Evolutionary conservation across 495 filamentous ascomycete genomes (phyloP).

Genomic region (Neurospora sublineolata): DNA sequence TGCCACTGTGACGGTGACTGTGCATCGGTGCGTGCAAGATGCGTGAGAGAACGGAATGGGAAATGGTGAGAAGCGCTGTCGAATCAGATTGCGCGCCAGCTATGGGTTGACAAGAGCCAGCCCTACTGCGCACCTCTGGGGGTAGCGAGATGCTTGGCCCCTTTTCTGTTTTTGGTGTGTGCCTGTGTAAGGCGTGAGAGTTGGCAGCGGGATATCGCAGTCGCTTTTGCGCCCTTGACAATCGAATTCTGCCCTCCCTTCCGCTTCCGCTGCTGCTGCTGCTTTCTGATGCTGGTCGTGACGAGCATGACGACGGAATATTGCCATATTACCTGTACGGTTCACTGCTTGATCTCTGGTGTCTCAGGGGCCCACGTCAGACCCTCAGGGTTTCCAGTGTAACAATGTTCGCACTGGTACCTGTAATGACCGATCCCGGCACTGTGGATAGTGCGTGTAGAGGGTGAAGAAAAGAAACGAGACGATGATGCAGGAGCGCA

Average conservation of each 20-base stretch:
- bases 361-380: background rate
- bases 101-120: background rate
- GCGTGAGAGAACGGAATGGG: background rate
- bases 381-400: background rate
- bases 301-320: background rate
- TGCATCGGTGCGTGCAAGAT: background rate
- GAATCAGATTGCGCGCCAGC: background rate
- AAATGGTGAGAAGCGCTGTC: background rate
- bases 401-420: background rate
- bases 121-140: background rate
- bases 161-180: background rate
- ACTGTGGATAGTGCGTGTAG: background rate
- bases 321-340: background rate
- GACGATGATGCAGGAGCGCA: background rate
- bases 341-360: background rate
- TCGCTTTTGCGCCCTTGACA: background rate
- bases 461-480: background rate
- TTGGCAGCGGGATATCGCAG: background rate
- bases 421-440: background rate
- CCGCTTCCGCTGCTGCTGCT: background rate
- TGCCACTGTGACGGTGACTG: background rate
- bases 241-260: background rate
- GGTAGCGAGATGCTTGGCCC: background rate
- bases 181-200: background rate
- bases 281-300: background rate